Percentiles rank a stretch among this genome's conserved stretches.
Conservation (phyloP, 352 stramenopile genomes). For the Globisporangium heterothallicum region DNA sequence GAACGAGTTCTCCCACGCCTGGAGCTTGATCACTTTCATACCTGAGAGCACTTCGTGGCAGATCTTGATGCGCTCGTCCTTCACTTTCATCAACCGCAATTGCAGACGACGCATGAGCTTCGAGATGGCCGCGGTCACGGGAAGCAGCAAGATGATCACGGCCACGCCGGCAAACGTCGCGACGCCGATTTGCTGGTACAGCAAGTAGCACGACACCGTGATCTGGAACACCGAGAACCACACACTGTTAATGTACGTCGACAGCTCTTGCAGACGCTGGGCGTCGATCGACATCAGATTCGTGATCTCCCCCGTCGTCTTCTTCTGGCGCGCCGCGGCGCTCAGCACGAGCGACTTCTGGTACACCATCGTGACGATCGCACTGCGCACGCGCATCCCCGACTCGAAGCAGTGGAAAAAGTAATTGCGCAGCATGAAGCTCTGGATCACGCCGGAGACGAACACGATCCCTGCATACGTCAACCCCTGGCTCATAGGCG, state of each 20-base stretch:
- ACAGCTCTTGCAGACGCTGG: constrained; percentile 93
- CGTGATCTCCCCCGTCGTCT: constrained; percentile 92
- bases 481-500: constrained; percentile 48
- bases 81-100: constrained; percentile 87
- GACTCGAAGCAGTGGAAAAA: constrained; percentile 85
- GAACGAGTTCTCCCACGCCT: constrained; percentile 93
- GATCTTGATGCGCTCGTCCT: constrained; percentile 93
- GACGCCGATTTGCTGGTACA: constrained; percentile 76
- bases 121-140: constrained; percentile 87
- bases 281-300: constrained; percentile 98
- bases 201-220: constrained; percentile 57
- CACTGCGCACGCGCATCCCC: constrained; percentile 68
- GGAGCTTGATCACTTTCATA: constrained; percentile 97
- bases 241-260: constrained; percentile 90
- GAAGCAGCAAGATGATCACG: constrained; percentile 93
- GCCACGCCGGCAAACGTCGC: constrained; percentile 88
- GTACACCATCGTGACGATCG: constrained; percentile 72
- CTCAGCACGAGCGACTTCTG: constrained; percentile 84
- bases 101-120: constrained; percentile 85
- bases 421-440: constrained; percentile 73
- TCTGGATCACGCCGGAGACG: constrained; percentile 64
- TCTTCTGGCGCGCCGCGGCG: constrained; percentile 63
- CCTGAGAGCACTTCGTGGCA: constrained; percentile 92
- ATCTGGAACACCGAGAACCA: constrained; percentile 86
- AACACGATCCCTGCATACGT: constrained; percentile 69